phyloP scores from a whole-genome alignment of 2,329 filamentous ascomycete species.

The Zalaria obscura region DNA sequence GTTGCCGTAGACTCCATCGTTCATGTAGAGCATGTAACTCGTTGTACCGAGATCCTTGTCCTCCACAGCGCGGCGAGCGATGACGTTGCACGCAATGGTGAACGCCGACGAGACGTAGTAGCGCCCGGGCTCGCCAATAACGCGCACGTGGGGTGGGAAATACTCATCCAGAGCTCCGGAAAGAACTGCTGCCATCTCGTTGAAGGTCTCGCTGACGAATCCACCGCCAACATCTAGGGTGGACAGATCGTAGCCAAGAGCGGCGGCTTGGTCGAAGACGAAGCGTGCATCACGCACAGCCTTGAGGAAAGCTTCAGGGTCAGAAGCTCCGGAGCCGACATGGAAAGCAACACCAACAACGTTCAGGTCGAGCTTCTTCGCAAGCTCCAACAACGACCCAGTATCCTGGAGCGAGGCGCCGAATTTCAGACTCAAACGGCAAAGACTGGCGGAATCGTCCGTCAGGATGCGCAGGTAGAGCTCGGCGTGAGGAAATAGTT shows the following conservation, averaged over 20 bases:
- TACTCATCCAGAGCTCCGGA: constrained; percentile 69
- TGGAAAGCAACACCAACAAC: constrained; percentile 97
- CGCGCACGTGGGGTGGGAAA: constrained; percentile 67
- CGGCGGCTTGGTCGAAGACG: constrained; percentile 74
- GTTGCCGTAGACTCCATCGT: constrained; percentile 96
- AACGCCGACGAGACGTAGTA: constrained; percentile 93
- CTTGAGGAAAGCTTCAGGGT: constrained; percentile 81
- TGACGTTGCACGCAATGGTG: constrained; percentile 89
- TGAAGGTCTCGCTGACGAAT: constrained; percentile 82
- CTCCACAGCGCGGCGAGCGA: constrained; percentile 78
- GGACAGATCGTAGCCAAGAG: constrained; percentile 65
- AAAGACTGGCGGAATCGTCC: constrained; percentile 87
- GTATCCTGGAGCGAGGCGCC: constrained; percentile 79
- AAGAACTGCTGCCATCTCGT: constrained; percentile 73
- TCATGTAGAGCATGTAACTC: constrained; percentile 94
- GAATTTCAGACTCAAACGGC: constrained; percentile 94
- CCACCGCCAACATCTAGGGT: constrained; percentile 90
- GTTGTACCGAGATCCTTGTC: constrained; percentile 51
- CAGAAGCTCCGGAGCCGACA: constrained; percentile 88
- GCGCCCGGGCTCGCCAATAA: constrained; percentile 92
- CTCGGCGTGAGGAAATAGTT: constrained; percentile 76
- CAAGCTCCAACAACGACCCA: constrained; percentile 60
- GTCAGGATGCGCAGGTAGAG: constrained; percentile 90
- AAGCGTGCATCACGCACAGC: constrained; percentile 77
- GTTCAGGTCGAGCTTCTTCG: constrained; percentile 70